Conservation (phyloP, 2,329 filamentous ascomycete genomes). For the Metarhizium robertsii region DNA sequence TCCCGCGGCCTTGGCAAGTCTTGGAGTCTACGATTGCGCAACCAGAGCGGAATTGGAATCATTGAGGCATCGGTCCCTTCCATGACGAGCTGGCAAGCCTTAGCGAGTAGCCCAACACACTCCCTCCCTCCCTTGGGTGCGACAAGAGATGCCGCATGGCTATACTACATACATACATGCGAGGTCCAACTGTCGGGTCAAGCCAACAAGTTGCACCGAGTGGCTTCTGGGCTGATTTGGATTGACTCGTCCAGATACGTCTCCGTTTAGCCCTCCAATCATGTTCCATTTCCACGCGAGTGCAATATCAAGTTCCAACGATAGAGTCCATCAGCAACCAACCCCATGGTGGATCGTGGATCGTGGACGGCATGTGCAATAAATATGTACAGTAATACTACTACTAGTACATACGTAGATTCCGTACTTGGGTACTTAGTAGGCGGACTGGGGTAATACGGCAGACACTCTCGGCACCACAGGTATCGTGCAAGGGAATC, state of each 20-base stretch:
- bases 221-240: not conserved
- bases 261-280: not conserved
- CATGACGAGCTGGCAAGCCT: not conserved
- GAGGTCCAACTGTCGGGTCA: not conserved
- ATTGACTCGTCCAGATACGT: not conserved
- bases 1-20: not conserved
- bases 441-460: not conserved
- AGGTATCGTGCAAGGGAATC: not conserved
- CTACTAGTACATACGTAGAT: no score
- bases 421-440: no score
- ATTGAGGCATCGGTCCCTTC: not conserved
- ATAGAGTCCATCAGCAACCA: not conserved
- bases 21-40: not conserved
- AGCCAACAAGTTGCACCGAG: not conserved
- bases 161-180: not conserved
- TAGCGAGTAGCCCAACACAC: not conserved
- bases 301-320: not conserved
- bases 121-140: not conserved
- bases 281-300: not conserved
- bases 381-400: no score
- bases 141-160: not conserved
- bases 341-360: not conserved
- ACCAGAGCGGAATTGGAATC: not conserved
- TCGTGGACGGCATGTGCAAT: not conserved
- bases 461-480: not conserved